Evolutionary conservation across 495 filamentous ascomycete species (phyloP).

Genomic region (Tuber microsphaerosporum): DNA sequence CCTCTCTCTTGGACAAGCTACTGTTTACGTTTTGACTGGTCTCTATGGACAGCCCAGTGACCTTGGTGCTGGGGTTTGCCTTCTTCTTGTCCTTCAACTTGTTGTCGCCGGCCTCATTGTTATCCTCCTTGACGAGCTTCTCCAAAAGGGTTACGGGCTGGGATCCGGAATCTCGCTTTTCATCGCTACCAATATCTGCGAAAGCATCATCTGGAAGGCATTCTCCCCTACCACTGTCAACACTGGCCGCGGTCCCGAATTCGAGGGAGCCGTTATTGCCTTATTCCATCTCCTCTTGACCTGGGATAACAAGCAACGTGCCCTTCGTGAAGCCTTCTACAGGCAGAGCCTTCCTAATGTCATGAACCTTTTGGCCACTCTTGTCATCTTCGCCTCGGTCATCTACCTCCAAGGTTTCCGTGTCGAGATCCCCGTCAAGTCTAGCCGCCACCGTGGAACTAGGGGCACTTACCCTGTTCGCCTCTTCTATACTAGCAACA

Average conservation of each 20-base stretch:
- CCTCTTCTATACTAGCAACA: slow-evolving; percentile 82
- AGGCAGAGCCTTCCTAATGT: slow-evolving; percentile 99
- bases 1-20: slow-evolving; percentile 91
- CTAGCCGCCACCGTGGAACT: slow-evolving; percentile 95
- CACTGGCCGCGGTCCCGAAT: slow-evolving; percentile 97
- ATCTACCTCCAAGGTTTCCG: slow-evolving; percentile 99
- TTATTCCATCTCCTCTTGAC: slow-evolving; percentile 97
- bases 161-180: slow-evolving; percentile 98
- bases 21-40: slow-evolving; percentile 93
- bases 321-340: slow-evolving; percentile 97
- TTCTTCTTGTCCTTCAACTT: slow-evolving; percentile 93
- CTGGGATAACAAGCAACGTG: slow-evolving; percentile 96
- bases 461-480: slow-evolving; percentile 76
- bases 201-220: slow-evolving; percentile 99
- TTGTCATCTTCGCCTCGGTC: slow-evolving; percentile 88
- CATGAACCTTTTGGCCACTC: slow-evolving; percentile 94
- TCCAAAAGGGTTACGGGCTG: slow-evolving; percentile 98
- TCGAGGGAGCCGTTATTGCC: slow-evolving; percentile 97
- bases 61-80: slow-evolving; percentile 93
- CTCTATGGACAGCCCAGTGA: slow-evolving; percentile 94
- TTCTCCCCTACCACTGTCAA: slow-evolving; percentile 99
- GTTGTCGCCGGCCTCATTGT: slow-evolving; percentile 95
- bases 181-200: slow-evolving; percentile 99
- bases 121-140: slow-evolving; percentile 96
- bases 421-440: slow-evolving; percentile 99